Conservation (phyloP, 1,284 basidiomycete genomes). For the Marasmius tenuissimus region DNA sequence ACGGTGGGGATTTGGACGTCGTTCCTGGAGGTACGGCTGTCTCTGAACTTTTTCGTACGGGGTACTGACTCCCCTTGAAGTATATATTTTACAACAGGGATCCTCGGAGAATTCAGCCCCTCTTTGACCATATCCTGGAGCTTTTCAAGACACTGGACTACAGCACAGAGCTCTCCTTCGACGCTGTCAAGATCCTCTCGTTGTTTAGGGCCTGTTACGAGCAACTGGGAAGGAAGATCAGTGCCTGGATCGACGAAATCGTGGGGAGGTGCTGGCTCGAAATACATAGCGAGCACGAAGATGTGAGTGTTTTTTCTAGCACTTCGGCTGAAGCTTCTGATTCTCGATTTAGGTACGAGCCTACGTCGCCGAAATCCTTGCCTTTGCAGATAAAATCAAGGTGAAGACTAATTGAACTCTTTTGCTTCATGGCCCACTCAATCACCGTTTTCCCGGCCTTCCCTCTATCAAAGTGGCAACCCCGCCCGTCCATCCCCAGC, state of each 20-base stretch:
- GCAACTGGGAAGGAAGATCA: constrained; percentile 78
- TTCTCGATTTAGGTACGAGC: constrained; percentile 54
- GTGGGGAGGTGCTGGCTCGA: constrained; percentile 71
- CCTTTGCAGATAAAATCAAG: constrained; percentile 75
- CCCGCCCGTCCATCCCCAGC: constrained; percentile 68
- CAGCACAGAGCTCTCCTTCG: constrained; percentile 75
- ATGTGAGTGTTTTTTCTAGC: constrained; percentile 43
- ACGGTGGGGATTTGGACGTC: constrained; percentile 68
- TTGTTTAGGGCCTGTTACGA: constrained; percentile 69
- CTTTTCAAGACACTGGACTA: constrained; percentile 68
- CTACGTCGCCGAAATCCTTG: constrained; percentile 72
- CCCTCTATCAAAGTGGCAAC: constrained; percentile 48
- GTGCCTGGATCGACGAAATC: constrained; percentile 72
- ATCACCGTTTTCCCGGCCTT: background rate
- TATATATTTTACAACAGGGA: constrained; percentile 55
- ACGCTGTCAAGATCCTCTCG: constrained; percentile 60
- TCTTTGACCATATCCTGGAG: constrained; percentile 75
- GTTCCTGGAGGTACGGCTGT: constrained; percentile 62
- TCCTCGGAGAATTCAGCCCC: constrained; percentile 78
- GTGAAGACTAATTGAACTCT: constrained; percentile 33
- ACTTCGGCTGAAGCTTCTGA: background rate
- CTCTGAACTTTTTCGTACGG: background rate
- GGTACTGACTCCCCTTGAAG: background rate
- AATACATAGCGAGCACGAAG: constrained; percentile 77
- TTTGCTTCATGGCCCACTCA: background rate